Evolutionary conservation across 2,329 filamentous ascomycete species (phyloP), one percentile per base, ranked within the genome.

Genomic region (Cercospora sojina): DNA sequence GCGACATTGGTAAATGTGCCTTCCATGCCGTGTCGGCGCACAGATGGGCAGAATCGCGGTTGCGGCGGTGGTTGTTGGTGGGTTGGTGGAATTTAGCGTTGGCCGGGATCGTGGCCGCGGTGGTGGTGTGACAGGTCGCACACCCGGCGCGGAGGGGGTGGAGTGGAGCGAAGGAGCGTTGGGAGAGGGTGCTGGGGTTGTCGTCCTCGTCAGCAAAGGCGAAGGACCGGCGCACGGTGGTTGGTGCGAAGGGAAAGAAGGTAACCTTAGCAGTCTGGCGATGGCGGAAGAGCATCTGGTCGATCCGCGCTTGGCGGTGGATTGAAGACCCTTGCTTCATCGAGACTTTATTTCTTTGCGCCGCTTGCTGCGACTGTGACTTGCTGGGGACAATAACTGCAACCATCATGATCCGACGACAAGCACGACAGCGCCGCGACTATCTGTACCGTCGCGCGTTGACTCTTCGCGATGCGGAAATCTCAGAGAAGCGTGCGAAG

Each of bases 381-480:
- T 31, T 56, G 51, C 51, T 20, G 51, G 10, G 16, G 27, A 53
- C 47, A 32, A 32, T 13, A 47, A 25, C 57, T 59, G 16, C 59
- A 35, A n/a, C 86, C 62, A 73, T 25, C 12, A 79, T 79, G 77
- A 74, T 77, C 81, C 87, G 90, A 74, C 87, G 89, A 84, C 90
- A 92, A 85, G 89, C 90, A 69, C 88, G 91, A 72, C 88, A 93
- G 79, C 85, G 92, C 74, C 86, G 91, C 73, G 92, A 96, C 77
- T 96, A 98, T 79, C 88, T 99, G 74, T 96, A 97, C 79, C 88
- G 94, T 67, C 90, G 91, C 75, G 94, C 95, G 41, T 85, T 97
- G 65, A 89, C 92, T 23, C 86, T 97, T 51, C 89, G 91, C 72
- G 92, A 97, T 81, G 94, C 94, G 68, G 94, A 97, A 76, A 96